Evolutionary conservation across 2,329 filamentous ascomycete genomes (phyloP).

Genomic region (Acrodontium crateriforme): DNA sequence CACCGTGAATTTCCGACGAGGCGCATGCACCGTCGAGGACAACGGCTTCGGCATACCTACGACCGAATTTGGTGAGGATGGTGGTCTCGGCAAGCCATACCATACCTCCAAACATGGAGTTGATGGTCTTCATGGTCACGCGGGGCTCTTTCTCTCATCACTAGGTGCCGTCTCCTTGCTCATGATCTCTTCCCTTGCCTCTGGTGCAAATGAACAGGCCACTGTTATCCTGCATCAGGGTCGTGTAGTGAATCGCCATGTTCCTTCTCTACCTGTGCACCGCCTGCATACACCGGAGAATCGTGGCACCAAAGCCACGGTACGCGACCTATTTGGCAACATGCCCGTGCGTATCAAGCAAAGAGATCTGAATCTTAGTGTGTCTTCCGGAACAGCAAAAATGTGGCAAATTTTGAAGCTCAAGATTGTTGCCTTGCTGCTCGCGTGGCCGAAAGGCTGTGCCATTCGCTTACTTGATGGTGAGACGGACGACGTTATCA

Average conservation of each 20-base stretch:
- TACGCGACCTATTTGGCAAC: conserved; percentile 73
- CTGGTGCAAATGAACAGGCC: conserved; percentile 45
- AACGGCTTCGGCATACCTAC: conserved; percentile 66
- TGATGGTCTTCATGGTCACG: conserved; percentile 45
- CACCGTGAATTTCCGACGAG: conserved; percentile 59
- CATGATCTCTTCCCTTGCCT: conserved; percentile 59
- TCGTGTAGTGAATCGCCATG: conserved; percentile 46
- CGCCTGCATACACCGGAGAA: background rate
- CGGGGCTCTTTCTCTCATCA: conserved; percentile 65
- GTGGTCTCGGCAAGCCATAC: conserved; percentile 51
- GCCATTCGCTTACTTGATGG: conserved; percentile 46
- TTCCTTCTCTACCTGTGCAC: too few relatives aligned
- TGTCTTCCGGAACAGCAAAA: conserved; percentile 38
- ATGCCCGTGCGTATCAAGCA: conserved; percentile 87
- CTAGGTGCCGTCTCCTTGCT: conserved; percentile 64
- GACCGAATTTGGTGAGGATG: conserved; percentile 54
- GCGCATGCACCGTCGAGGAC: conserved; percentile 70
- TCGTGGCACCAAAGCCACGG: conserved; percentile 58
- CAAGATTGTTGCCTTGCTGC: conserved; percentile 48
- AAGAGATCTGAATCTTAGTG: conserved; percentile 43
- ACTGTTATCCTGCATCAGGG: conserved; percentile 59
- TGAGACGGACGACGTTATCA: conserved; percentile 15
- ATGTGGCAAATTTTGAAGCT: conserved; percentile 53
- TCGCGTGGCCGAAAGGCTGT: conserved; percentile 50
- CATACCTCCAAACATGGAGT: conserved; percentile 61